Evolutionary conservation across 2,329 filamentous ascomycete genomes (phyloP), one percentile per base, ranked within the genome.

Genomic region (Colletotrichum tropicicola): DNA sequence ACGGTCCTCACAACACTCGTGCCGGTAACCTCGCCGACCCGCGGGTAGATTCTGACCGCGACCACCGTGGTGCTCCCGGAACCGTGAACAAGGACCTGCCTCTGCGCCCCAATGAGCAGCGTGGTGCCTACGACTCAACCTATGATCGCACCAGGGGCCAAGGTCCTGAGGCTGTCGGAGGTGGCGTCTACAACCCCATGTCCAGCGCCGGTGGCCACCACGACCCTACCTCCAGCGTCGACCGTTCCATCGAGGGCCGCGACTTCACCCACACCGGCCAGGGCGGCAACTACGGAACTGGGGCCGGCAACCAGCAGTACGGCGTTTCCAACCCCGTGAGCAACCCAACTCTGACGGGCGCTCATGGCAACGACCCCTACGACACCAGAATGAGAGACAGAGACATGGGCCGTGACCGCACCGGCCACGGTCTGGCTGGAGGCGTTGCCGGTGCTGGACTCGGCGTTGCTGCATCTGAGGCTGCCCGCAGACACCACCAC

Each of bases 31-130:
- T 41, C 8, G 13, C 47, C 5, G 59, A 66, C 21, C 64, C 64
- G 27, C 60, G 64, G 9, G 53, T 66, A 2, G 64, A 66, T 23
- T 65, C 64, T 13, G 64, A 66, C 37, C 59, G 60, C 5, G 59
- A 65, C 65, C 35, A 71, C 65, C 48, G 68, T 68, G 66, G 57
- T 7, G 59, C 53, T 19, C 56, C 59, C 10, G n/a, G 27, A 12
- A 35, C 45, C 47, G 21, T 48, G 10, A 54, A 66, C 62, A 67
- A 66, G 19, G 56, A 66, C 12, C 19, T 67, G 9, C 65, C 65
- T 2, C 19, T 62, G 8, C 65, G 62, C 32, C 65, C 61, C 47
- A 59, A 66, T 35, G 56, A 65, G 43, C 41, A 53, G 8, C 25
- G 28, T 8, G 35, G 41, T 6, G n/a, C 25, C 25, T 43, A 43